These are phyloP conservation scores for Ceratocystis variospora DNA, from an alignment of 2,329 filamentous ascomycete species.

Conservation along the genomic window DNA sequence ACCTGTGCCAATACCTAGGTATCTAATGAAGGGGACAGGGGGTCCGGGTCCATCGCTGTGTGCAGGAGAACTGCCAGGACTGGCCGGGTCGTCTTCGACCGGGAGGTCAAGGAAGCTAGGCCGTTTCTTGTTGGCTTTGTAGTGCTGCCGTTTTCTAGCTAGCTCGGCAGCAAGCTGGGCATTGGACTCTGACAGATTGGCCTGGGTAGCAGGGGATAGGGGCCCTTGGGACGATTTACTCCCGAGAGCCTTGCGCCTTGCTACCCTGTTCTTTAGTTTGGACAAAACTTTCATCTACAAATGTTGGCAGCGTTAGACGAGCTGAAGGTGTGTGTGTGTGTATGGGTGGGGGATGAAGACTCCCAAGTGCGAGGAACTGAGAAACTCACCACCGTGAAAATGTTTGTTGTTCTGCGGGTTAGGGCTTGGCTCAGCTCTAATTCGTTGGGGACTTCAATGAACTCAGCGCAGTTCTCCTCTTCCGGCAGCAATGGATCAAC, in stretches of 20 bases:
- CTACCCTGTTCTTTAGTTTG: slow-evolving; percentile 61
- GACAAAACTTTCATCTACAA: slow-evolving; percentile 74
- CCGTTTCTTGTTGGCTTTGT: slow-evolving; percentile 9
- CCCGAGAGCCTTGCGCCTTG: slow-evolving; percentile 27
- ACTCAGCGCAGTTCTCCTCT: slow-evolving; percentile 72
- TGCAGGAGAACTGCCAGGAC: not conserved
- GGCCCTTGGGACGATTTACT: not conserved
- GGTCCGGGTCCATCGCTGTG: slow-evolving; percentile 21
- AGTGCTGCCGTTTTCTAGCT: slow-evolving; percentile 12
- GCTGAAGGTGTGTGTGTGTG: not conserved
- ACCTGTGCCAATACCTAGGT: slow-evolving; percentile 64
- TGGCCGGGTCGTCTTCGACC: slow-evolving; percentile 26
- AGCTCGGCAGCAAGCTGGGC: slow-evolving; percentile 9
- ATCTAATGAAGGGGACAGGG: slow-evolving; percentile 31
- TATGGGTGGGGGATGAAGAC: not conserved
- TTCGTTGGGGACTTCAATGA: slow-evolving; percentile 73
- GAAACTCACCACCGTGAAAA: slow-evolving; percentile 61
- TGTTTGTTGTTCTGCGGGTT: slow-evolving; percentile 73
- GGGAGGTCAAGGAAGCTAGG: slow-evolving; percentile 21
- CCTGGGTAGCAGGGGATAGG: slow-evolving; percentile 14
- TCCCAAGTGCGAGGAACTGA: slow-evolving; percentile 19
- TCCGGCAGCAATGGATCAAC: slow-evolving; percentile 63
- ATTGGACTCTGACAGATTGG: slow-evolving; percentile 16
- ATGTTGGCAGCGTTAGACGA: not conserved
- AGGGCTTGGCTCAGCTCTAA: slow-evolving; percentile 84